Evolutionary conservation across 129 eudicot genomes (phyloP).

Genomic region (Lactuca sativa): DNA sequence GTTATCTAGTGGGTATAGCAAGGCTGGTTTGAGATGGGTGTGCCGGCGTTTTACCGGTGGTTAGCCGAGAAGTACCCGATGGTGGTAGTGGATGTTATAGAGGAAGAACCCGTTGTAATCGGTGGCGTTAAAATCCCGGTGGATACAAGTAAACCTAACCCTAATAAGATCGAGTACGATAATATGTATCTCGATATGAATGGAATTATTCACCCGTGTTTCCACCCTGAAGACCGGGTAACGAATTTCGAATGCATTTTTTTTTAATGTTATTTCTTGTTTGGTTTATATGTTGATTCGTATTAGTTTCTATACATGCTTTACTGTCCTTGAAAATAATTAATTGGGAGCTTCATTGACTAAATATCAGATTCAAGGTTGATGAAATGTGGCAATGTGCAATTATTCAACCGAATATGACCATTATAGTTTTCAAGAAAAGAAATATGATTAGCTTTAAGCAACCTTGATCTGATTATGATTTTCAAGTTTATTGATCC

Average conservation of each 20-base stretch:
- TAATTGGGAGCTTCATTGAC: background rate
- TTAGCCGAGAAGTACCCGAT: slow-evolving; percentile 94
- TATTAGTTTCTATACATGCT: background rate
- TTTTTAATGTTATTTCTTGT: background rate
- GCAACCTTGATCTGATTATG: background rate
- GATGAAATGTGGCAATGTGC: background rate
- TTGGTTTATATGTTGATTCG: background rate
- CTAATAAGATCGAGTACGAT: slow-evolving; percentile 77
- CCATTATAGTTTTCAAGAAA: background rate
- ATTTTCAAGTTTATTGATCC: background rate
- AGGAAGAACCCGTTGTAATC: slow-evolving; percentile 71
- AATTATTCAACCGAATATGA: background rate
- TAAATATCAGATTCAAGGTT: background rate
- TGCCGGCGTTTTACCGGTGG: slow-evolving; percentile 97
- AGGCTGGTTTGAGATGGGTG: slow-evolving; percentile 56
- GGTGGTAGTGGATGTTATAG: slow-evolving; percentile 73
- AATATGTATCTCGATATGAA: slow-evolving; percentile 95
- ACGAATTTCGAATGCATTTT: background rate
- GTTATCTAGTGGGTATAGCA: background rate
- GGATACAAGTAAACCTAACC: slow-evolving; percentile 84
- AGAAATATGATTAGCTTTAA: background rate
- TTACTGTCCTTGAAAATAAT: background rate
- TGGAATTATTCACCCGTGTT: slow-evolving; percentile 96
- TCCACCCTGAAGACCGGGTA: slow-evolving; percentile 97
- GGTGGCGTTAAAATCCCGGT: slow-evolving; percentile 74